phyloP scores from a whole-genome alignment of 2,329 filamentous ascomycete genomes.

The Triangularia verruculosa region DNA sequence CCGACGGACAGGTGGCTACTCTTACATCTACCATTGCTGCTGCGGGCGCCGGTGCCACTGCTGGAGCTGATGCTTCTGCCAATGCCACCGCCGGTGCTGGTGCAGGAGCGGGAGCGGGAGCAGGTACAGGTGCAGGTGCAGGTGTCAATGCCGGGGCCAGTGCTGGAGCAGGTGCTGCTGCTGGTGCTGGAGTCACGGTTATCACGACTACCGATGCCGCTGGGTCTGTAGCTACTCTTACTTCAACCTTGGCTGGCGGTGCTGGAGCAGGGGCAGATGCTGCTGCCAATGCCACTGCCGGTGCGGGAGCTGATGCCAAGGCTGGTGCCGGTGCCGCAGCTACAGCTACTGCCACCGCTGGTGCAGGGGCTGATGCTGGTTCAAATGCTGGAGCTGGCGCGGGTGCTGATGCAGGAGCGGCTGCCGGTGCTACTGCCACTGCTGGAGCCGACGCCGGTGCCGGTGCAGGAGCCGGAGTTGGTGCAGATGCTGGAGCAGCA shows the following conservation, averaged over 20 bases:
- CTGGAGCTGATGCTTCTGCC: neutral
- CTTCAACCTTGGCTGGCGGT: neutral
- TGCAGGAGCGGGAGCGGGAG: neutral
- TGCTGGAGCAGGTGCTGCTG: neutral
- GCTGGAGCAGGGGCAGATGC: neutral
- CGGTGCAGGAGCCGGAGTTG: too few relatives aligned
- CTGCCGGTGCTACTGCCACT: neutral
- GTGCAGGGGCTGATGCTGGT: neutral
- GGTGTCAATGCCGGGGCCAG: neutral
- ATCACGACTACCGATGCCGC: conserved; percentile 9
- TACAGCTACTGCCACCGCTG: neutral
- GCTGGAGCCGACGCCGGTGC: neutral
- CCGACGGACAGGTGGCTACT: conserved; percentile 12
- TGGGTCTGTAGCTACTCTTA: conserved; percentile 1
- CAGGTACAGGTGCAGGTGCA: neutral
- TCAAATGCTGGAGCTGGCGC: neutral
- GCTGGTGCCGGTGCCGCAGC: neutral
- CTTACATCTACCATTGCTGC: conserved; percentile 11
- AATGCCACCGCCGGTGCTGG: neutral
- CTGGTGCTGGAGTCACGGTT: neutral
- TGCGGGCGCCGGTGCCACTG: neutral
- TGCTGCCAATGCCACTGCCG: neutral
- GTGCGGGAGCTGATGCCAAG: neutral
- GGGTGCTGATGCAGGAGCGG: neutral
- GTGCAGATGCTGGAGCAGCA: neutral